A percentile compares a stretch with the other conserved stretches of the same genome.
Conservation (phyloP, 495 filamentous ascomycete genomes). For the Podospora pseudocomata region DNA sequence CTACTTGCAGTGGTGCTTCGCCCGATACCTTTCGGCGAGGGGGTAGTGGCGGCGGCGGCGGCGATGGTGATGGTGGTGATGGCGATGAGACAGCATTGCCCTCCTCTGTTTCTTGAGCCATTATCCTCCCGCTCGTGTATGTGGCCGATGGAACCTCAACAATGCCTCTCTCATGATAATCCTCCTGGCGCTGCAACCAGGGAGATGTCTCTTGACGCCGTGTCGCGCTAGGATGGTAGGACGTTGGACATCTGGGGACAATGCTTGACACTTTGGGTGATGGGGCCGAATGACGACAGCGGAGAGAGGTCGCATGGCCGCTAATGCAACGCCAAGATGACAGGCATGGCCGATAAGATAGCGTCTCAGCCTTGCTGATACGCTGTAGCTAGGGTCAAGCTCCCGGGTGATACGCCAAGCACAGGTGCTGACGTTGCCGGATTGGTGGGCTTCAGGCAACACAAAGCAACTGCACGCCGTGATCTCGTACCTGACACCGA, state of each 20-base stretch:
- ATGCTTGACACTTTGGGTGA: not conserved
- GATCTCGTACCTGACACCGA: not conserved
- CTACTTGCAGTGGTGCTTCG: constrained; percentile 40
- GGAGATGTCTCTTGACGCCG: not conserved
- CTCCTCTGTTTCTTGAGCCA: constrained; percentile 26
- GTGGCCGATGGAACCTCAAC: no score
- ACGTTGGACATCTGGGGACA: not conserved
- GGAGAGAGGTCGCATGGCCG: not conserved
- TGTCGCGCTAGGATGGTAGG: not conserved
- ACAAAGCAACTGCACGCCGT: not conserved
- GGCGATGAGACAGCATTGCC: not conserved
- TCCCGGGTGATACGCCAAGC: constrained; percentile 13
- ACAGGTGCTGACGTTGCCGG: not conserved
- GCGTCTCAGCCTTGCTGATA: constrained; percentile 16
- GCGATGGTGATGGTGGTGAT: constrained; percentile 9
- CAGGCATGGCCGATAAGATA: constrained; percentile 16
- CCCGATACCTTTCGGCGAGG: constrained; percentile 46
- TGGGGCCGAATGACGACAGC: constrained; percentile 11
- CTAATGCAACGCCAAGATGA: constrained; percentile 1
- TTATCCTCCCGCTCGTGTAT: constrained; percentile 10
- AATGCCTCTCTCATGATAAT: constrained; percentile 7
- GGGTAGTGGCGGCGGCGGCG: constrained; percentile 53
- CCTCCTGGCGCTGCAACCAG: not conserved
- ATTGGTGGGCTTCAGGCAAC: not conserved
- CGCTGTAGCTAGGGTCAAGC: constrained; percentile 8